Conservation (phyloP, 352 stramenopile species). For the Globisporangium iwayamae region DNA sequence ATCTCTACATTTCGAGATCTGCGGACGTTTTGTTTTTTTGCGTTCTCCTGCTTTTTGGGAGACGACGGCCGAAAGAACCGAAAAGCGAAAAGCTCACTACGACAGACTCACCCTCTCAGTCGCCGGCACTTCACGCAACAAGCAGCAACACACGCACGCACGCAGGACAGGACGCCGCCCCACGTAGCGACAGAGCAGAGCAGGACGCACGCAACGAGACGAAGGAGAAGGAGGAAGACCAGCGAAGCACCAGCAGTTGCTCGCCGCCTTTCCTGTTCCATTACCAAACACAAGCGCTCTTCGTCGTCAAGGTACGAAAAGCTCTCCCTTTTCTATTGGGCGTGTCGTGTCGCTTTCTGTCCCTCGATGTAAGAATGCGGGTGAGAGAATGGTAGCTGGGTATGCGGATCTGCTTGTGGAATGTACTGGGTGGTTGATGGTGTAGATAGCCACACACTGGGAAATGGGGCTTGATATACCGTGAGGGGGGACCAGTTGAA, state of each 20-base stretch:
- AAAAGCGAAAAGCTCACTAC: slow-evolving; percentile 9
- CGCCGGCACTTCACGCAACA: background rate
- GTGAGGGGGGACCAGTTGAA: slow-evolving; percentile 1
- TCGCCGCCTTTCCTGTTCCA: background rate
- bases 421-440: background rate
- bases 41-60: slow-evolving; percentile 3
- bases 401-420: background rate
- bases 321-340: background rate
- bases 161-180: background rate
- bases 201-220: background rate
- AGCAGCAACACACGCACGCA: background rate
- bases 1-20: background rate
- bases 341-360: background rate
- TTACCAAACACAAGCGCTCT: background rate
- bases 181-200: background rate
- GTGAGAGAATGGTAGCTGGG: background rate
- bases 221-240: background rate
- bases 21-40: slow-evolving; percentile 7
- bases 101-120: background rate
- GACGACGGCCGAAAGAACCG: background rate
- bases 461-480: background rate
- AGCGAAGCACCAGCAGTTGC: background rate
- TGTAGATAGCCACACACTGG: background rate
- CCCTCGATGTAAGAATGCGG: background rate
- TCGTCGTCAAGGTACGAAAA: background rate